Evolutionary conservation across 192 early-diverging fungal species (phyloP).

Genomic region (Pilaira anomala): DNA sequence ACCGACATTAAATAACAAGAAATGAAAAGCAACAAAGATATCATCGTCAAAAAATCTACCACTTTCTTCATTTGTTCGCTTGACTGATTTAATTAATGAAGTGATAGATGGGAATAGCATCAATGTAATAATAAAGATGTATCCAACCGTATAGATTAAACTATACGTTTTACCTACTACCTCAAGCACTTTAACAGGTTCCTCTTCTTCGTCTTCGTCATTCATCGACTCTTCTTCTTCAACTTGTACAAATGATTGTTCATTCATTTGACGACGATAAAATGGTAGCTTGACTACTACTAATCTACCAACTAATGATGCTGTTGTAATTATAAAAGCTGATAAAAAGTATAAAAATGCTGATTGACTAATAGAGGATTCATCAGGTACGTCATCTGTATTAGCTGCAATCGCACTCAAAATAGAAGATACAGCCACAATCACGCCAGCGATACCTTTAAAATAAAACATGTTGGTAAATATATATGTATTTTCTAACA

Average conservation of each 20-base stretch:
- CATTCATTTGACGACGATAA: conserved; percentile 37
- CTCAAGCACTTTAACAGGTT: not conserved
- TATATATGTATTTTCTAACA: not conserved
- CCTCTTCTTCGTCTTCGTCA: conserved; percentile 8
- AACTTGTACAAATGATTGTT: not conserved
- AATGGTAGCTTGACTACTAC: conserved; percentile 39
- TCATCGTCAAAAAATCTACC: conserved; percentile 40
- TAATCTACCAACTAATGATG: conserved; percentile 39
- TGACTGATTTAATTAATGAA: conserved; percentile 55
- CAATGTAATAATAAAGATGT: conserved; percentile 67
- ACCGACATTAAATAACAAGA: conserved; percentile 67
- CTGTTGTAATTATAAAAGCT: conserved; percentile 40
- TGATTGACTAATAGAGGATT: conserved; percentile 18
- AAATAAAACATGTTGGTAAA: not conserved
- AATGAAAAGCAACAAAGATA: conserved; percentile 70
- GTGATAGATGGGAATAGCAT: conserved; percentile 76
- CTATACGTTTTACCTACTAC: conserved; percentile 21
- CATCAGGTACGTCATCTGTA: conserved; percentile 21
- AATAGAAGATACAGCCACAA: conserved; percentile 48
- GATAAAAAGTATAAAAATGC: conserved; percentile 53
- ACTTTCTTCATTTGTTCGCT: not conserved
- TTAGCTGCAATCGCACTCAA: conserved; percentile 42
- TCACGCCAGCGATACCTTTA: conserved; percentile 59
- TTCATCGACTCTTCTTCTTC: not conserved
- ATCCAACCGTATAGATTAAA: conserved; percentile 48